These are phyloP conservation scores for Claviceps sp. DNA, from an alignment of 2,329 filamentous ascomycete species.

Conservation along the genomic window DNA sequence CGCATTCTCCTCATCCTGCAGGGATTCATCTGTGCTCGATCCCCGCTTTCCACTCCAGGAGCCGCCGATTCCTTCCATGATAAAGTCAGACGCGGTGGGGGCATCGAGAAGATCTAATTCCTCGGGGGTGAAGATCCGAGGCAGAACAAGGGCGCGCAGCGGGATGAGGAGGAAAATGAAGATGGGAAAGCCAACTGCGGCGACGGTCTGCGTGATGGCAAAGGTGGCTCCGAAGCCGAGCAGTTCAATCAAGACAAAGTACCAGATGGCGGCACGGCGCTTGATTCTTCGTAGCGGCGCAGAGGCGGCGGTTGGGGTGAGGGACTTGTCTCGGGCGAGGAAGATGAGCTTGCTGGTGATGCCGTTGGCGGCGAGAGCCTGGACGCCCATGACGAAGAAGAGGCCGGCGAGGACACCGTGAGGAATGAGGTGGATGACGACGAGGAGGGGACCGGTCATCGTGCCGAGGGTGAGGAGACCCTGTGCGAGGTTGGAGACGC, in stretches of 20 bases:
- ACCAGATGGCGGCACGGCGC: constrained; percentile 56
- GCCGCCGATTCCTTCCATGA: constrained; percentile 63
- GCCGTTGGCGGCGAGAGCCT: constrained; percentile 63
- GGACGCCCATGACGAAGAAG: constrained; percentile 76
- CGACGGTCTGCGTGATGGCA: constrained; percentile 71
- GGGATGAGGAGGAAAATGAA: constrained; percentile 60
- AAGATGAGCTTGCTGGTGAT: constrained; percentile 66
- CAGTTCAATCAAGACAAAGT: constrained; percentile 56
- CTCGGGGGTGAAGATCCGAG: constrained; percentile 42
- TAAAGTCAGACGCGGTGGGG: constrained; percentile 63
- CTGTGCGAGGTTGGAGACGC: constrained; percentile 64
- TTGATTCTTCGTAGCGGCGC: constrained; percentile 48
- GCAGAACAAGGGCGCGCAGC: constrained; percentile 49
- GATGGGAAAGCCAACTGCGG: constrained; percentile 68
- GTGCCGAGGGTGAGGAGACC: constrained; percentile 66
- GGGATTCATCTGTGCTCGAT: not conserved
- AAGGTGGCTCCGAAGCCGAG: constrained; percentile 65
- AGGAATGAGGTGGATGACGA: constrained; percentile 64
- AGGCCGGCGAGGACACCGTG: constrained; percentile 68
- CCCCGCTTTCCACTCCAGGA: constrained; percentile 29
- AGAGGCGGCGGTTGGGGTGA: constrained; percentile 36
- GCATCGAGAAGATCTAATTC: constrained; percentile 54
- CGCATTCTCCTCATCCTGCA: not conserved
- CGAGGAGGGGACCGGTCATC: constrained; percentile 61
- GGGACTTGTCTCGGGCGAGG: constrained; percentile 46